Evolutionary conservation across 352 stramenopile species (phyloP).

Genomic region (Pythium monospermum): DNA sequence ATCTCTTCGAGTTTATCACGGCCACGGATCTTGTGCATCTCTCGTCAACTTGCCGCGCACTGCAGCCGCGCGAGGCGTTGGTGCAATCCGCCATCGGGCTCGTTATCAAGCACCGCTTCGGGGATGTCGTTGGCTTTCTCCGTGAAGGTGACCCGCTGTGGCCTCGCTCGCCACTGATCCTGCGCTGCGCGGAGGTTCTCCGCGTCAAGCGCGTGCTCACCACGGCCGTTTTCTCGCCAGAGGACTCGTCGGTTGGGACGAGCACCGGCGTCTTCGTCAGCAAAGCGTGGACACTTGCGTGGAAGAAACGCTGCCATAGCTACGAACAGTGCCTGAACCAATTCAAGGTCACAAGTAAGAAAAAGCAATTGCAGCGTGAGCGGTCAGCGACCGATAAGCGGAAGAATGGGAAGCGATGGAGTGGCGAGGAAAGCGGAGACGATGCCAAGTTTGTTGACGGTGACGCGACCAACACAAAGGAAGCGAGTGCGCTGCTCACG

Average conservation of each 20-base stretch:
- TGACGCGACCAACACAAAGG: conserved; percentile 22
- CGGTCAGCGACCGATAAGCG: conserved; percentile 11
- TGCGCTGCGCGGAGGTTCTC: conserved; percentile 63
- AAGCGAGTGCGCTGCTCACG: conserved; percentile 53
- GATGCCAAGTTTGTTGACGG: conserved; percentile 16
- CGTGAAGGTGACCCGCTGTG: conserved; percentile 42
- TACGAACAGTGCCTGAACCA: conserved; percentile 77
- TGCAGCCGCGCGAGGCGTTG: conserved; percentile 26
- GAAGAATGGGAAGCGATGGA: conserved; percentile 24
- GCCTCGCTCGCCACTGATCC: conserved; percentile 48
- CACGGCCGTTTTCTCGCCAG: conserved; percentile 30
- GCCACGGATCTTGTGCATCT: conserved; percentile 50
- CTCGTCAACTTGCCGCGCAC: conserved; percentile 32
- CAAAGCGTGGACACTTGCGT: conserved; percentile 69
- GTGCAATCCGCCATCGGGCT: conserved; percentile 56
- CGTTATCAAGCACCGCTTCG: conserved; percentile 51
- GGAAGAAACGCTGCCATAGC: conserved; percentile 58
- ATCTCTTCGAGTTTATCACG: conserved; percentile 61
- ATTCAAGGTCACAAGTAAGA: conserved; percentile 64
- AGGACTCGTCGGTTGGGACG: conserved; percentile 30
- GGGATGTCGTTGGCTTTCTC: conserved; percentile 46
- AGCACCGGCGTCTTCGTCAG: conserved; percentile 37
- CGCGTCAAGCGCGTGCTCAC: conserved; percentile 54
- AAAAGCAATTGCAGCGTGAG: conserved; percentile 42
- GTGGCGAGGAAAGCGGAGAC: neutral